Conservation (phyloP, 2,329 filamentous ascomycete species). For the Thelonectria rubi region DNA sequence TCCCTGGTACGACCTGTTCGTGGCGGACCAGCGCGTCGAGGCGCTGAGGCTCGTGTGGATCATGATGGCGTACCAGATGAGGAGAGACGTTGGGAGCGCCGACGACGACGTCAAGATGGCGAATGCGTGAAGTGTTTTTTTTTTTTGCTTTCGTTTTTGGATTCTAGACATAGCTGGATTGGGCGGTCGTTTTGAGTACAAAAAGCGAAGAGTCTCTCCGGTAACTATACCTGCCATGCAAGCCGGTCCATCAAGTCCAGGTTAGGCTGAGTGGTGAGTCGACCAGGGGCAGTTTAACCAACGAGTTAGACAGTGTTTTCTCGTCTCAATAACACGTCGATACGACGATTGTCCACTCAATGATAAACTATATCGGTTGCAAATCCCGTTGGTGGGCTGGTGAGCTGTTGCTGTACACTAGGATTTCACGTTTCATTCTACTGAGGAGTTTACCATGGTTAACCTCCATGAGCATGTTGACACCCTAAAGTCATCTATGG, state of each 20-base stretch:
- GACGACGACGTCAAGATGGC: slow-evolving; percentile 43
- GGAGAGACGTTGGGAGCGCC: slow-evolving; percentile 44
- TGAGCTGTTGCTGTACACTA: neutral
- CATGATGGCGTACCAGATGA: slow-evolving; percentile 69
- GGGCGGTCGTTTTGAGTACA: neutral
- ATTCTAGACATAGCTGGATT: neutral
- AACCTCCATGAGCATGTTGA: neutral
- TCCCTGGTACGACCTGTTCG: slow-evolving; percentile 69
- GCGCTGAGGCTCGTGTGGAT: slow-evolving; percentile 68
- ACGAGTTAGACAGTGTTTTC: neutral
- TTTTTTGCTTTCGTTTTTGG: neutral
- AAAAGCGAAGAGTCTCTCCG: neutral
- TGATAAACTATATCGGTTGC: too few relatives aligned
- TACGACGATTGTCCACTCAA: neutral
- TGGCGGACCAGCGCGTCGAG: slow-evolving; percentile 61
- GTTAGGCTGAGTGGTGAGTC: neutral
- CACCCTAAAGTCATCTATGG: neutral
- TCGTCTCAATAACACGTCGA: neutral
- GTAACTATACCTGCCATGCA: neutral
- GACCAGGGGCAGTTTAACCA: neutral
- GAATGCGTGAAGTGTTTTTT: slow-evolving; percentile 36
- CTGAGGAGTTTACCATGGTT: neutral
- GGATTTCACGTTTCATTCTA: neutral
- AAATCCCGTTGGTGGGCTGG: neutral
- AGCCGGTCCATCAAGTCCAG: neutral